Percentiles rank a stretch among this genome's conserved stretches.
Conservation (phyloP, 2,329 filamentous ascomycete genomes). For the Pyrenophora teres region DNA sequence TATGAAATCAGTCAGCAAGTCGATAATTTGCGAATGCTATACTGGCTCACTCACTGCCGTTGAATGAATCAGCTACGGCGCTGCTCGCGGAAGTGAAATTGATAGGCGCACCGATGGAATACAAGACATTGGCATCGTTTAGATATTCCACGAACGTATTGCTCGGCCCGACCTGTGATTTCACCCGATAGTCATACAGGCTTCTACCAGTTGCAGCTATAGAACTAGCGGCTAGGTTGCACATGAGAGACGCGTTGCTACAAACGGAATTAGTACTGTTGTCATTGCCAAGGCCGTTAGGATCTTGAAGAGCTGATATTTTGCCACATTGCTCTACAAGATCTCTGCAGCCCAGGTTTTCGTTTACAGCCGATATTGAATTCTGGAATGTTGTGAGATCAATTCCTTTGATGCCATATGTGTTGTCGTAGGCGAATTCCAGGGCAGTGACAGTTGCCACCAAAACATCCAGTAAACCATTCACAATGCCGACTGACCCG, state of each 20-base stretch:
- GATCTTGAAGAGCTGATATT: constrained; percentile 36
- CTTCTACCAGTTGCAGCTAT: constrained; percentile 30
- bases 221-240: constrained; percentile 26
- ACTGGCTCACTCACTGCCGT: constrained; percentile 18
- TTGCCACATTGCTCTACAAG: constrained; percentile 43
- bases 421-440: constrained; percentile 65
- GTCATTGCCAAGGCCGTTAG: constrained; percentile 42
- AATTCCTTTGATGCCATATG: constrained; percentile 66
- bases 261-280: constrained; percentile 33
- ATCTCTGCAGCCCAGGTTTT: constrained; percentile 58
- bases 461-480: constrained; percentile 70
- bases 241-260: constrained; percentile 21
- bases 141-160: constrained; percentile 57
- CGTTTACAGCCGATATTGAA: constrained; percentile 54
- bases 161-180: constrained; percentile 44
- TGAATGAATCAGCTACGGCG: constrained; percentile 51
- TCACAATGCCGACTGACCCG: constrained; percentile 69
- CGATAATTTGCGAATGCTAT: not conserved
- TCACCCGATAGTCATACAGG: constrained; percentile 54
- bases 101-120: constrained; percentile 56
- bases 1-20: constrained; percentile 15
- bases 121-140: constrained; percentile 53
- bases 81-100: constrained; percentile 55
- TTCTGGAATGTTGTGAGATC: constrained; percentile 57
- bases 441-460: constrained; percentile 64